Base-by-base conservation (phyloP, 2,329 filamentous ascomycete genomes). In the Arthrobotrys sinensis region DNA sequence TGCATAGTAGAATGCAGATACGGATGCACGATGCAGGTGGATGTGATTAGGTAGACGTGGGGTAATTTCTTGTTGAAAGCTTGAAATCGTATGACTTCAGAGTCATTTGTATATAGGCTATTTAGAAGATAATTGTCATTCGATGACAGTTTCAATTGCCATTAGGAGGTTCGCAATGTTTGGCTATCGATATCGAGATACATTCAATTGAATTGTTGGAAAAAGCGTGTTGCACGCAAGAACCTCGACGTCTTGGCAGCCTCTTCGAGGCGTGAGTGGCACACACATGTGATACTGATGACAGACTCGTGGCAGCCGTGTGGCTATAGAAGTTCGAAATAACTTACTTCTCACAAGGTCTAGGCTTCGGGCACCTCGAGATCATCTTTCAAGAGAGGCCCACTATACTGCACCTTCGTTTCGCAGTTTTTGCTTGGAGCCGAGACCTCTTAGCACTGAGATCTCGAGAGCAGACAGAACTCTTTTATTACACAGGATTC, bases 1-100 rank as follows among this genome's bases (percentile, higher is more conserved):
- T 57, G 28, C 16, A 24, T 16, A 4, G 21, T 16, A 2, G n/a
- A 12, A n/a, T 64, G 40, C 60, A 64, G 19, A 48, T 64, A 64
- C 34, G 34, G 55, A 43, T 43, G 34, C 34, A 28, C 3, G 55
- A 60, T 43, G 36, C 55, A 28, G 10, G 34, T 70, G 16, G 12
- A 53, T 64, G 45, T 53, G 46, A 60, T 46, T 73, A 73, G 69
- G 60, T 73, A 73, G 69, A 73, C 69, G 55, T 64, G 66, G 66
- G 66, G 40, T 48, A 68, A 50, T 38, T 57, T 57, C 34, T 38
- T 36, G 32, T 3, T 4, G 7, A 38, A 57, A 57, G 34, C 52
- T 38, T 57, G 52, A 57, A 57, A 57, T 57, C 16, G 52, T 21
- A 57, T 57, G 52, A 40, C 38, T 2, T 19, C 19, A 8, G 4